Evolutionary conservation across 2,329 filamentous ascomycete species (phyloP), one percentile per base, ranked within the genome.

Genomic region (Talaromyces sp.): DNA sequence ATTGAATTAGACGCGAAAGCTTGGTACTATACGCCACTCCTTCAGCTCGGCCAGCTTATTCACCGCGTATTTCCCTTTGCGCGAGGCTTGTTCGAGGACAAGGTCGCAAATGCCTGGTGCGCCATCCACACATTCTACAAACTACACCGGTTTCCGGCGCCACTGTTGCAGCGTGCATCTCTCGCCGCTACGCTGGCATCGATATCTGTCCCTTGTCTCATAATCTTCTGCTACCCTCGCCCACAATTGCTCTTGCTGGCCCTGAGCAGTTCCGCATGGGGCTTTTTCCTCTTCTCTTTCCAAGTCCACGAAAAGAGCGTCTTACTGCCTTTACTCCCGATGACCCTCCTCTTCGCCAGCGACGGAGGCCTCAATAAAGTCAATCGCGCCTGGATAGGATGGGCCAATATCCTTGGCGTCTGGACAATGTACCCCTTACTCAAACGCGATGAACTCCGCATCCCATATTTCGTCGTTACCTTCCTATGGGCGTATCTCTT

Each of bases 231-330:
- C 63, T 88, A 88, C 59, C 95, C 95, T 0, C 86, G 87, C 57
- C 93, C 90, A 71, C 86, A 89, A 49, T 83, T 95, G 4, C 80
- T 98, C 15, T 93, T 93, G 0, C 85, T 91, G 41, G 91, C 91
- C 0, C 87, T 98, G 65, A 90, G 93, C 1, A 85, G 90, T 1
- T 93, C 91, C 0, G 91, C 93, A 1, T 99, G 95, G 95, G 94
- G 90, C 0, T 99, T 99, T 82, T 99, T 98, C 77, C 83, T 99
- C 17, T 98, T 96, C 80, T 96, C 92, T 72, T 99, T 96, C 76
- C 95, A 99, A 75, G 96, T 99, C 0, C 95, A 99, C 73, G 95
- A 99, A 80, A 99, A 99, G 84, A 97, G 93, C 69, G 92, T 97
- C 0, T 83, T 99, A 5, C 85, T 99, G 2, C 96, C 95, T 0